Base-by-base conservation (phyloP, 2,329 filamentous ascomycete genomes). In the Hypoxylon sp. region DNA sequence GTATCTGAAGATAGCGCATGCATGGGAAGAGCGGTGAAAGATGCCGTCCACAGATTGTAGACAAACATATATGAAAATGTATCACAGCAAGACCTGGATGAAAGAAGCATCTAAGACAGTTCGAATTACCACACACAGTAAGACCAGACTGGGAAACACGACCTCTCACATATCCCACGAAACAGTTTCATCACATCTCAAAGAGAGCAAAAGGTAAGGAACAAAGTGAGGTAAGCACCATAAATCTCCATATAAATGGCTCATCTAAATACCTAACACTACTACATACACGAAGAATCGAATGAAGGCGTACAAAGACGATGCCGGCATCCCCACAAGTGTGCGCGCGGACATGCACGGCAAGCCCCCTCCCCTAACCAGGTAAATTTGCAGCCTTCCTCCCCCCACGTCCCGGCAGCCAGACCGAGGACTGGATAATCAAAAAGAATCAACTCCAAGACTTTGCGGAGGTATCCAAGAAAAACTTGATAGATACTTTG, bases 241-340 rank as follows among this genome's bases (percentile, higher is more conserved):
- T 35, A 54, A 53, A 58, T 72, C 50, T 72, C 57, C 68, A 71
- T 71, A 70, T 37, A 73, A 73, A 69, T 51, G 37, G 62, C 61
- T 63, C 68, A 68, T 71, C 69, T 72, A 72, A 71, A 74, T 68
- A 72, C 67, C 71, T 17, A 35, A 55, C 49, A 65, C 56, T 54
- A 48, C 40, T 55, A 50, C 46, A 60, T 59, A 64, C 64, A 66
- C 54, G 22, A 64, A 73, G 73, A 75, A 75, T 71, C 54, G 69
- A 75, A 75, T 48, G 60, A 65, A 48, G 37, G 57, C 40, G 20
- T 25, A 17, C 6, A 48, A 46, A 61, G 30, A 48, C 37, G 42
- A 37, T 37, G 30, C 10, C 50, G 11, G 51, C 11, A 40, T 22
- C 31, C 20, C 17, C 51, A 10, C 44, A 30, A 27, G 25, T 17